A percentile compares a stretch with the other conserved stretches of the same genome.
Conservation (phyloP, 805 yeast genomes). For the Myxozyma kluyveri region DNA sequence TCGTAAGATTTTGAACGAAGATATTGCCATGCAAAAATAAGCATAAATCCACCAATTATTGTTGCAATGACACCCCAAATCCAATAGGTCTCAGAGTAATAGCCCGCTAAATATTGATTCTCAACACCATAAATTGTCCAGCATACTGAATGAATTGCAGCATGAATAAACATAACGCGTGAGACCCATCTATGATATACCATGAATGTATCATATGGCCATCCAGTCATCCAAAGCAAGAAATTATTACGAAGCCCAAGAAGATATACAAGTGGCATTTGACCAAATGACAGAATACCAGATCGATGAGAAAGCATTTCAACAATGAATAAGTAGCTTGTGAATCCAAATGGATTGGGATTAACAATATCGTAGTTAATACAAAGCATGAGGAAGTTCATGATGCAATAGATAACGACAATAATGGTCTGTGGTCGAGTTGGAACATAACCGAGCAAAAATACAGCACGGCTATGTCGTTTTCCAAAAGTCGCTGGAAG, state of each 20-base stretch:
- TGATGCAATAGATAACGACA: background rate
- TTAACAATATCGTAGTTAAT: background rate
- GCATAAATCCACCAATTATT: constrained; percentile 45
- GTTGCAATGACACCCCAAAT: constrained; percentile 37
- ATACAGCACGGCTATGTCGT: constrained; percentile 8
- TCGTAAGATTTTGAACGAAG: constrained; percentile 56
- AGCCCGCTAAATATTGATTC: background rate
- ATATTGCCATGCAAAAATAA: constrained; percentile 52
- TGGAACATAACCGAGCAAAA: constrained; percentile 13
- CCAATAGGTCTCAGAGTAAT: constrained; percentile 4
- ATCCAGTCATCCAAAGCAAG: constrained; percentile 58
- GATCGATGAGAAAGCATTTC: constrained; percentile 22
- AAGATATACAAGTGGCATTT: constrained; percentile 54
- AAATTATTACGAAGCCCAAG: constrained; percentile 75
- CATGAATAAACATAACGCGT: constrained; percentile 47
- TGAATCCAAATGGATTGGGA: background rate
- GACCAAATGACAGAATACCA: constrained; percentile 32
- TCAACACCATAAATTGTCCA: constrained; percentile 9
- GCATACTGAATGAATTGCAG: constrained; percentile 53
- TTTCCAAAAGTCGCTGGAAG: constrained; percentile 9
- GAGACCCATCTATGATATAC: constrained; percentile 65
- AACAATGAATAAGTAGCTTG: background rate
- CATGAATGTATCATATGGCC: constrained; percentile 61
- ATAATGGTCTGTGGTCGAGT: constrained; percentile 15
- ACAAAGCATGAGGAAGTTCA: constrained; percentile 6